Evolutionary conservation across 176 grass and related monocot species (phyloP), one percentile per base, ranked within the genome.

Genomic region (Rhynchospora tenuis): DNA sequence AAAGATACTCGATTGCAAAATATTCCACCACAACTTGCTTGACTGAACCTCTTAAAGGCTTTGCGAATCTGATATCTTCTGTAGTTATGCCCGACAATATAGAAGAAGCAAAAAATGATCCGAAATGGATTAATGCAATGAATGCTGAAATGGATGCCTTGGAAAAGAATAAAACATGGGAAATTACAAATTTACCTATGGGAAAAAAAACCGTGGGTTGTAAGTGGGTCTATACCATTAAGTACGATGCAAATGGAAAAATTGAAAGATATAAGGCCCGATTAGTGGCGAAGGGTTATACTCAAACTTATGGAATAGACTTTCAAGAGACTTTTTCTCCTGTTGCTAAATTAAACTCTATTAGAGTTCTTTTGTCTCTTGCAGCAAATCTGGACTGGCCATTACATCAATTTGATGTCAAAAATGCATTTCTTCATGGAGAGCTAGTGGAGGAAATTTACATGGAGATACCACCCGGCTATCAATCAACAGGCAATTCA

Each of bases 371-470:
- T 15, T 13, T 82, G 2, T 42, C 50, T 22, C 23, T 82, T 11
- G 59, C 59, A 64, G 59, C 55, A 23, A 64, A 44, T n/a, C 29
- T 33, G 14, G 57, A 58, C 2, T 82, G 27, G 59, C 5, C 9
- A 4, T 1, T 82, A 4, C 24, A 20, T 4, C 79, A 48, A 28
- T 47, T 82, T 3, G 79, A 65, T 23, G 31, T 82, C 1, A 55
- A 82, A 1, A 64, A 62, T 48, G 79, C 28, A 3, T 82, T 82
- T 7, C 24, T 82, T 13, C 54, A 82, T 65, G 79, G 59, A 14
- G 22, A 47, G 4, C 16, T 84, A 2, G 1, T 57, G 42, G 81
- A 84, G 4, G 65, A 84, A 4, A 69, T 84, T n/a, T 84, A 55
- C 70, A 22, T 73, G 33, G 3, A 20, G 5, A 17, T 58, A 44